Evolutionary conservation across 805 yeast genomes (phyloP).

Genomic region (Candida nemodendra): DNA sequence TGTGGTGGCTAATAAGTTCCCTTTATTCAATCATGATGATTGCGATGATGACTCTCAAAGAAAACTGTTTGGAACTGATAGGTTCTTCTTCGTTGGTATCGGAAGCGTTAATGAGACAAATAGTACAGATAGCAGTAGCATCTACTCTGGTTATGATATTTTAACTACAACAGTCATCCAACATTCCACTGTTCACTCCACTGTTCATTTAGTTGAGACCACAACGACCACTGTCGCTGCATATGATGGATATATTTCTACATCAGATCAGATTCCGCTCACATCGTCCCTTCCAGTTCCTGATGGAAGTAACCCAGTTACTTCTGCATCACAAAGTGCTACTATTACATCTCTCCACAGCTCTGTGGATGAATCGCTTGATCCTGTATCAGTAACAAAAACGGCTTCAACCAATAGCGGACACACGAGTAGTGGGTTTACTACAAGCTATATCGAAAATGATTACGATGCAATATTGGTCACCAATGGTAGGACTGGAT

Average conservation of each 20-base stretch:
- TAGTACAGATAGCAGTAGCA: not conserved
- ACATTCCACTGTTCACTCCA: slow-evolving; percentile 1
- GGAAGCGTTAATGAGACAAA: slow-evolving; percentile 16
- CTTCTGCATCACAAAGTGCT: not conserved
- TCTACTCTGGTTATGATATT: not conserved
- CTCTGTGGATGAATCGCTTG: not conserved
- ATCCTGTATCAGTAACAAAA: not conserved
- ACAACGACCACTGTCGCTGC: slow-evolving; percentile 2
- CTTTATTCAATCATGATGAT: slow-evolving; percentile 11
- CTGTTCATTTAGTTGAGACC: slow-evolving; percentile 1
- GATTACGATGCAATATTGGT: not conserved
- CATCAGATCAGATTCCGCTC: not conserved
- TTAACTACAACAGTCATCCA: slow-evolving; percentile 5
- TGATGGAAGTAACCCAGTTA: not conserved
- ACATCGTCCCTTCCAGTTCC: not conserved
- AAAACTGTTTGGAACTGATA: slow-evolving; percentile 25
- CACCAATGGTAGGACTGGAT: not conserved
- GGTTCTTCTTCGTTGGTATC: slow-evolving; percentile 29
- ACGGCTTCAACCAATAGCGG: not conserved
- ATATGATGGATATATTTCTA: not conserved
- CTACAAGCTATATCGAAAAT: not conserved
- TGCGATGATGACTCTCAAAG: slow-evolving; percentile 16
- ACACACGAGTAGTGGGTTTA: not conserved
- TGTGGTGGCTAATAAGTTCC: slow-evolving; percentile 7
- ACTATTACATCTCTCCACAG: not conserved